phyloP scores from a whole-genome alignment of 768 basidiomycete species.

The Hericium rajendrae region DNA sequence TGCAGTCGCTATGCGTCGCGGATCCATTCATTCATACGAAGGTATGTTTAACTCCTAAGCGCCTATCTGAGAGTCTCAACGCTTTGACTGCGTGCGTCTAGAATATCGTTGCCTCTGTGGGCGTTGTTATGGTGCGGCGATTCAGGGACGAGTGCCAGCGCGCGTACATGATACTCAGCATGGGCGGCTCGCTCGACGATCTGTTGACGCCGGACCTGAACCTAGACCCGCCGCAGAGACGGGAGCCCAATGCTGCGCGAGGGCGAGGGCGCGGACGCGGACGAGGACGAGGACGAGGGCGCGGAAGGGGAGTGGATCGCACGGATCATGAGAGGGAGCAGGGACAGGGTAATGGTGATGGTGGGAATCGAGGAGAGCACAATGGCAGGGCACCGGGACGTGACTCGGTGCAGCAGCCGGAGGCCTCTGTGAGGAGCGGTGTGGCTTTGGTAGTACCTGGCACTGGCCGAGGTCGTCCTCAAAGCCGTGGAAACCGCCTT shows the following conservation, averaged over 20 bases:
- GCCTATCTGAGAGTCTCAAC: neutral
- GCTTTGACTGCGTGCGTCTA: neutral
- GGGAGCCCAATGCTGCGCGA: neutral
- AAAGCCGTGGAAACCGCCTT: too few relatives aligned
- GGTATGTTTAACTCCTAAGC: slow-evolving; percentile 16
- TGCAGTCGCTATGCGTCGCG: slow-evolving; percentile 19
- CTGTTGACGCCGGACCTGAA: slow-evolving; percentile 2
- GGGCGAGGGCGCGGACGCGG: neutral
- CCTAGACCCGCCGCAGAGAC: neutral
- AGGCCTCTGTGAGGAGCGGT: too few relatives aligned
- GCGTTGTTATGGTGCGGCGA: slow-evolving; percentile 1
- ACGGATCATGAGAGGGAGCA: neutral
- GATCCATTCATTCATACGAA: slow-evolving; percentile 34
- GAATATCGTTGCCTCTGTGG: neutral
- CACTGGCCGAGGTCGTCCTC: too few relatives aligned
- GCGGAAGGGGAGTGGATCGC: neutral
- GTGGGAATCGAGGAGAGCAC: neutral
- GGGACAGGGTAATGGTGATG: neutral
- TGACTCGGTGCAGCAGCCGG: too few relatives aligned
- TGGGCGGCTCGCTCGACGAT: slow-evolving; percentile 4
- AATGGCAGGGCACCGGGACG: neutral
- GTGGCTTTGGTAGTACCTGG: too few relatives aligned
- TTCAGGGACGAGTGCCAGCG: slow-evolving; percentile 13
- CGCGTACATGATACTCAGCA: slow-evolving; percentile 6
- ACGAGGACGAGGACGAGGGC: neutral